Conservation (phyloP, 2,329 filamentous ascomycete genomes). For the Penicillium griseofulvum region DNA sequence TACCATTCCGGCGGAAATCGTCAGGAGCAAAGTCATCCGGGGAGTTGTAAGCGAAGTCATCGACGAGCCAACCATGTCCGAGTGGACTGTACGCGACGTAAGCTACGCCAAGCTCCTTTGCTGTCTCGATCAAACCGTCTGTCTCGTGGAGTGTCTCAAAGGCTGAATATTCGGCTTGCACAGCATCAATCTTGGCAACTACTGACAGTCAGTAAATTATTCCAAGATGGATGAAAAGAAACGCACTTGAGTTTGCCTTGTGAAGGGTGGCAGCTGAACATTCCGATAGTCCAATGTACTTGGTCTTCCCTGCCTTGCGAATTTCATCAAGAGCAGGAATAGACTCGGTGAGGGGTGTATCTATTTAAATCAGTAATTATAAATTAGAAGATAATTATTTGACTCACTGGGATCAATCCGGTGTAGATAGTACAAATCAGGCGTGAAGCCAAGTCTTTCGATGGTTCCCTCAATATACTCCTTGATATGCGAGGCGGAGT, state of each 20-base stretch:
- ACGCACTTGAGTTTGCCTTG: conserved; percentile 46
- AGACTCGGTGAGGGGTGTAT: conserved; percentile 49
- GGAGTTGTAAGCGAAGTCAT: conserved; percentile 43
- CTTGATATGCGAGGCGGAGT: conserved; percentile 48
- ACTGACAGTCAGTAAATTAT: conserved; percentile 9
- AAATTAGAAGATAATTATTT: too few relatives aligned
- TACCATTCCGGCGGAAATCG: conserved; percentile 44
- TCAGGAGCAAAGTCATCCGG: conserved; percentile 48
- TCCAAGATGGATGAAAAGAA: neutral
- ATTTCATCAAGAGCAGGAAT: conserved; percentile 49
- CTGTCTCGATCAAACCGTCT: conserved; percentile 42
- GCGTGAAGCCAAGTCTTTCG: conserved; percentile 48
- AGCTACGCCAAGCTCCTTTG: conserved; percentile 43
- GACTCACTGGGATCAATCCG: conserved; percentile 46
- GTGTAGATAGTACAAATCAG: conserved; percentile 48
- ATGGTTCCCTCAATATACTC: conserved; percentile 52
- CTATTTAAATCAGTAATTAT: conserved; percentile 12
- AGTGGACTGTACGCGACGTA: conserved; percentile 50
- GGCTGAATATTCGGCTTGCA: conserved; percentile 49
- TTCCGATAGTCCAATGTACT: conserved; percentile 51
- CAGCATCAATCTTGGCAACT: conserved; percentile 50
- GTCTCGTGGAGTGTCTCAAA: conserved; percentile 46
- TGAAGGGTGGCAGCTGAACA: conserved; percentile 48
- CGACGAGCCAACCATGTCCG: conserved; percentile 50
- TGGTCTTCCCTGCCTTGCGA: conserved; percentile 48